Evolutionary conservation across 768 basidiomycete genomes (phyloP), one percentile per base, ranked within the genome.

Genomic region (Rhodotorula paludigena): DNA sequence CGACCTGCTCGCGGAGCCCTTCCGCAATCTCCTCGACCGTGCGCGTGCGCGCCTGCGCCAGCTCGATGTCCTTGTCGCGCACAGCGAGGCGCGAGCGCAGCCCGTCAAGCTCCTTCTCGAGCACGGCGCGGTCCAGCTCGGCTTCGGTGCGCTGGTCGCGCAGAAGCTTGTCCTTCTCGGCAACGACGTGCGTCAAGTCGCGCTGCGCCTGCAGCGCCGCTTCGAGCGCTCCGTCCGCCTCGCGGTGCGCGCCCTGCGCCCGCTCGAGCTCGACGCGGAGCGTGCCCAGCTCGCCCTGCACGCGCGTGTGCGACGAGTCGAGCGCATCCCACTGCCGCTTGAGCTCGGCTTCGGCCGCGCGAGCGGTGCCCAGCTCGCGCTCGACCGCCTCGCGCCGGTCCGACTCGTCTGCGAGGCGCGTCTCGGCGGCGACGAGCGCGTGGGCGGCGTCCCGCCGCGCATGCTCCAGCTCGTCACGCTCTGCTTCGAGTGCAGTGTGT

Each of bases 111-210:
- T 92, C 89, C 57, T 92, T 86, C 78, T 96, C 92, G 53, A 96
- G 81, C 21, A 94, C 90, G 1, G 92, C 92, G 14, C 91, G 85
- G 77, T 97, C 92, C 2, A 92, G 89, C 74, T 96, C 91, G 21
- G 92, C 89, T 78, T 98, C 93, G 5, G 89, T 89, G 61, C 89
- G 87, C 74, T 92, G 89, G 76, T 96, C 92, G 2, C 90, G 84
- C 69, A 96, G 85, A 51, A 82, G 78, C 41, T 83, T 80, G 64
- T 94, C 91, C 78, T 90, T 90, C 79, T 96, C 91, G 69, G 78
- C 78, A 48, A 85, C 82, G 5, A 88, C 86, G 65, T 87, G 84
- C 68, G 81, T 83, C 56, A 90, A 81, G 74, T 89, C 86, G 72
- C 84, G 83, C 44, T 86, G 83, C 58, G 87, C 77, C 18, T 78